phyloP scores from a whole-genome alignment of 345 rosid genomes.

The Eucalyptus victrix region DNA sequence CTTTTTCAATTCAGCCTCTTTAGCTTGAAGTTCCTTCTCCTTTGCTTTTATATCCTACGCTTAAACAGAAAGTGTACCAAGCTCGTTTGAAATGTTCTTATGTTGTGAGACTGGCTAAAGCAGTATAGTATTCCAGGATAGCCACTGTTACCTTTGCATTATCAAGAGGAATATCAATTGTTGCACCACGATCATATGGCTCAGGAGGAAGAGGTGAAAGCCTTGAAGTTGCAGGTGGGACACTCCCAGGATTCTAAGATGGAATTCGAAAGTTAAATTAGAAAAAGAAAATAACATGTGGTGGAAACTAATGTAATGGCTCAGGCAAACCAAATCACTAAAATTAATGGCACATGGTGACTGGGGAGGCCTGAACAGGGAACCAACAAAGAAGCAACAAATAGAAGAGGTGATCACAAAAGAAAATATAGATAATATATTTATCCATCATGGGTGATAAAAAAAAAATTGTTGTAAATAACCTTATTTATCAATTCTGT shows the following conservation, averaged over 20 bases:
- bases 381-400: not conserved
- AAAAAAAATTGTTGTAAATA: not conserved
- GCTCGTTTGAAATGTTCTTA: not conserved
- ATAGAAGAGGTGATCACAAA: not conserved
- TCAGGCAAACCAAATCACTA: not conserved
- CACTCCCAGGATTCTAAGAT: conserved; percentile 64
- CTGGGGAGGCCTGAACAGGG: not conserved
- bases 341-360: not conserved
- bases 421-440: not conserved
- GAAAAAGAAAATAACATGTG: not conserved
- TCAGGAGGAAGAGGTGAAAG: conserved; percentile 94
- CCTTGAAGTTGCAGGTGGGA: conserved; percentile 61
- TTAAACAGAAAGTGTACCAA: not conserved
- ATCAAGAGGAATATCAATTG: conserved; percentile 79
- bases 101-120: not conserved
- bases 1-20: conserved; percentile 77
- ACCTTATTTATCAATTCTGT: not conserved
- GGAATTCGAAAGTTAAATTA: not conserved
- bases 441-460: not conserved
- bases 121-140: not conserved
- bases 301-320: not conserved
- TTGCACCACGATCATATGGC: conserved; percentile 81
- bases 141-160: conserved; percentile 35
- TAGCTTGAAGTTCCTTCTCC: conserved; percentile 93
- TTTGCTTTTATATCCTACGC: conserved; percentile 68